Base-by-base conservation (phyloP, 257 asterid genomes). In the Verbena officinalis region DNA sequence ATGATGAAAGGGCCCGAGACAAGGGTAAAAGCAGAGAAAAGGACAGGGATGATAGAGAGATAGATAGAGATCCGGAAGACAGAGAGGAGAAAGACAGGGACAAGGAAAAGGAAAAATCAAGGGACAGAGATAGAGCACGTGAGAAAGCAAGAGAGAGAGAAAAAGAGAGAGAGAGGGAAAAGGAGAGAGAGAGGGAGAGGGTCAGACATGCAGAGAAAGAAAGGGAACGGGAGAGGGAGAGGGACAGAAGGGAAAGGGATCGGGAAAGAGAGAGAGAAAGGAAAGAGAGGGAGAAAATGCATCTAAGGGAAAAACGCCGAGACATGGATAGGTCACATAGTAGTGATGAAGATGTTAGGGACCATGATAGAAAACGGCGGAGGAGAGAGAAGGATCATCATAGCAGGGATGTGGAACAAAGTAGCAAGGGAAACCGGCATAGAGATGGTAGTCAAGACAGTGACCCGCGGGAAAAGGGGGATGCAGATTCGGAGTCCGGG, bases 301-400 rank as follows among this genome's bases (percentile, higher is more conserved):
- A 73, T 0, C 87, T 80, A 33, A 77, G 79, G 65, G 95, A 80
- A 61, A 83, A 71, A 59, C 80, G 77, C 10, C 75, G 78, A 38
- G 85, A 81, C 33, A 50, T 50, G 61, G 80, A 65, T 65, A 75
- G 78, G 74, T 77, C 67, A 12, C n/a, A 65, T 17, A 82, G 82
- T 55, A 76, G 88, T 73, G 95, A 77, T 51, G 92, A 86, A 9
- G 93, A 75, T 67, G 80, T 61, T 7, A 83, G 79, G 70, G 86
- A 79, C 39, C 89, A 68, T 40, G 95, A 83, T 39, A 81, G 80
- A 36, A 88, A 86, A 76, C 84, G 80, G 82, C 86, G 81, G 65
- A 82, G 78, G 83, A 83, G 81, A 74, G 92, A 77, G 40, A 90
- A 82, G n/a, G 87, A 75, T 55, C 64, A 65, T 74, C 80, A 69